Conservation (phyloP, 106 monocot species). For the Acorus gramineus region DNA sequence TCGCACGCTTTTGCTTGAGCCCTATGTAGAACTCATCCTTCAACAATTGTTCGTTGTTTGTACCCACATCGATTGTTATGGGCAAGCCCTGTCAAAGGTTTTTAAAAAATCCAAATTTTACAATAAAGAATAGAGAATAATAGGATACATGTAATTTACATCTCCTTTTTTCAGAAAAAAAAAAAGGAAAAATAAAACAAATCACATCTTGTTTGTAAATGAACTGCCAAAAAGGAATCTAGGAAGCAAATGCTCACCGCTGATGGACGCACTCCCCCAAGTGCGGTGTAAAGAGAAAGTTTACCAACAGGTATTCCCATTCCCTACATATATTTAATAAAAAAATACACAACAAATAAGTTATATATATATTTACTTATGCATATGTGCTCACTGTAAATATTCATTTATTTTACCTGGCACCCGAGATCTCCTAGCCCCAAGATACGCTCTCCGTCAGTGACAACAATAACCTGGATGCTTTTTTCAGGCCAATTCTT, state of each 20-base stretch:
- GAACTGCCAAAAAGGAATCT: background rate
- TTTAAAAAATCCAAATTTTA: background rate
- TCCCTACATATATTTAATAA: constrained; percentile 38
- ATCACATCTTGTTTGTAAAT: too few relatives aligned
- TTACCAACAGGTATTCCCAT: constrained; percentile 99
- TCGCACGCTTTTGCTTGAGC: constrained; percentile 67
- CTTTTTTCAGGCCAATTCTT: constrained; percentile 85
- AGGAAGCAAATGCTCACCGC: constrained; percentile 42
- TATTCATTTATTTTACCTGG: constrained; percentile 35
- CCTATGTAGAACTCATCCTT: constrained; percentile 89
- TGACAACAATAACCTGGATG: constrained; percentile 92
- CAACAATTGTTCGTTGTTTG: constrained; percentile 71
- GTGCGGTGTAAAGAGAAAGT: constrained; percentile 89
- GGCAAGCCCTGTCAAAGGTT: constrained; percentile 57
- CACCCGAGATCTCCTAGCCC: constrained; percentile 95
- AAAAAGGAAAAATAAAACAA: too few relatives aligned
- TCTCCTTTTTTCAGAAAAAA: too few relatives aligned
- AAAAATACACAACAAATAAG: background rate
- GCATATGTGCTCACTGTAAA: background rate
- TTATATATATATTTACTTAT: background rate
- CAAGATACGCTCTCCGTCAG: constrained; percentile 92
- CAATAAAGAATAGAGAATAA: too few relatives aligned
- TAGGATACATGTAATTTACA: too few relatives aligned
- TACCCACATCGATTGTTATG: constrained; percentile 89
- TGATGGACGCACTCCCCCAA: constrained; percentile 98